phyloP scores from a whole-genome alignment of 1,284 basidiomycete genomes.

The Malassezia furfur region DNA sequence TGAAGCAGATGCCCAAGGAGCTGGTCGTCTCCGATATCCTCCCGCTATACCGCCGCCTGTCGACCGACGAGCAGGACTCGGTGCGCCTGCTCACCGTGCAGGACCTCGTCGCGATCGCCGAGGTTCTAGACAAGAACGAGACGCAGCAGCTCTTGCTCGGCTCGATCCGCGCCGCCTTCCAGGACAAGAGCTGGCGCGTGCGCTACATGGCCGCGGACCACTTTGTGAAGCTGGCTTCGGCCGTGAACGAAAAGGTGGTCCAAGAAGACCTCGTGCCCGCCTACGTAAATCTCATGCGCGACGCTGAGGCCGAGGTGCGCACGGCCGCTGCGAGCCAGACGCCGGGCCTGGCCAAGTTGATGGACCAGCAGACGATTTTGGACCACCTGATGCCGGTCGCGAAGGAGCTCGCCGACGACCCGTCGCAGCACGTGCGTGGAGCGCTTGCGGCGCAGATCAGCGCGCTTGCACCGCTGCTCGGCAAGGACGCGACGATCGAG shows the following conservation, averaged over 20 bases:
- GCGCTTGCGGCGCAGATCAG: conserved; percentile 93
- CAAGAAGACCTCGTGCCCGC: conserved; percentile 87
- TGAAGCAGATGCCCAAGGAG: conserved; percentile 45
- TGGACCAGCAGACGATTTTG: conserved; percentile 89
- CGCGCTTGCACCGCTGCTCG: conserved; percentile 89
- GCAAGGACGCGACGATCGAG: conserved; percentile 88
- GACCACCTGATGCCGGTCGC: conserved; percentile 92
- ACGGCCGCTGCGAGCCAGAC: conserved; percentile 93
- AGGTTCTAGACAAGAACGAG: conserved; percentile 71
- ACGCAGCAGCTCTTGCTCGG: conserved; percentile 82
- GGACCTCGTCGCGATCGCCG: conserved; percentile 84
- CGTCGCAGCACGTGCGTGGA: conserved; percentile 92
- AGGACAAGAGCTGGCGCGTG: conserved; percentile 97
- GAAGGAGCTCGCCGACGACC: conserved; percentile 82
- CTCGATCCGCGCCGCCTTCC: conserved; percentile 66
- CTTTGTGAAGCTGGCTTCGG: conserved; percentile 79
- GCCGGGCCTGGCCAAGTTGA: conserved; percentile 87
- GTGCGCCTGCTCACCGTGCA: conserved; percentile 92
- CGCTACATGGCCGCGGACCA: conserved; percentile 98
- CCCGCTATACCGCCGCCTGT: conserved; percentile 85
- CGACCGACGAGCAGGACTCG: conserved; percentile 95
- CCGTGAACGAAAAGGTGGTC: conserved; percentile 80
- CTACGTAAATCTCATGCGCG: conserved; percentile 87
- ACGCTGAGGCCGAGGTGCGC: conserved; percentile 96
- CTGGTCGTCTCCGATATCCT: conserved; percentile 68